Conservation (phyloP, 345 rosid genomes). For the Murraya paniculata region DNA sequence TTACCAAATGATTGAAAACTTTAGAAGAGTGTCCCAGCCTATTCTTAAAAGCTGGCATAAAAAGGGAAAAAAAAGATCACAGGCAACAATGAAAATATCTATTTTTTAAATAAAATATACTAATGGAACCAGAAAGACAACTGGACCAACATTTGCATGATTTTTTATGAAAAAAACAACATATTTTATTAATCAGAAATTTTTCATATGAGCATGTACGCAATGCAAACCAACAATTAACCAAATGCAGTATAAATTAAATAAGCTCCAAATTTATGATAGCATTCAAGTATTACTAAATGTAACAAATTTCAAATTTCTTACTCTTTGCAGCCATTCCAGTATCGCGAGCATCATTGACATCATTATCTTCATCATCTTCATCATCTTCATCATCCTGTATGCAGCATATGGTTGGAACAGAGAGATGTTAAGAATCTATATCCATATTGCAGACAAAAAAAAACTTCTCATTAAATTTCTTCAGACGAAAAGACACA, state of each 20-base stretch:
- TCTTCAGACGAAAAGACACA: background rate
- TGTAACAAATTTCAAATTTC: slow-evolving; percentile 10
- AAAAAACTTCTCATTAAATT: background rate
- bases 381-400: slow-evolving; percentile 20
- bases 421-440: background rate
- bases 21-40: background rate
- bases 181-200: background rate
- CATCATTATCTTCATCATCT: slow-evolving; percentile 43
- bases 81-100: too few relatives aligned
- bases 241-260: background rate
- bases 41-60: background rate
- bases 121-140: background rate
- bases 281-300: background rate
- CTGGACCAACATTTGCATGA: background rate
- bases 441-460: background rate
- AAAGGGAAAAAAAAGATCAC: too few relatives aligned
- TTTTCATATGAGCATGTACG: background rate
- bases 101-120: background rate
- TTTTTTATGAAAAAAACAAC: background rate
- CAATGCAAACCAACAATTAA: background rate
- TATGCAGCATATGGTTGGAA: background rate
- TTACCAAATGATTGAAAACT: background rate
- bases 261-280: background rate
- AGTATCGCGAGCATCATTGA: slow-evolving; percentile 31
- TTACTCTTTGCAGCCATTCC: slow-evolving; percentile 63